These are phyloP conservation scores for Puccinia hordei DNA, from an alignment of 1,284 basidiomycete species.

Conservation along the genomic window DNA sequence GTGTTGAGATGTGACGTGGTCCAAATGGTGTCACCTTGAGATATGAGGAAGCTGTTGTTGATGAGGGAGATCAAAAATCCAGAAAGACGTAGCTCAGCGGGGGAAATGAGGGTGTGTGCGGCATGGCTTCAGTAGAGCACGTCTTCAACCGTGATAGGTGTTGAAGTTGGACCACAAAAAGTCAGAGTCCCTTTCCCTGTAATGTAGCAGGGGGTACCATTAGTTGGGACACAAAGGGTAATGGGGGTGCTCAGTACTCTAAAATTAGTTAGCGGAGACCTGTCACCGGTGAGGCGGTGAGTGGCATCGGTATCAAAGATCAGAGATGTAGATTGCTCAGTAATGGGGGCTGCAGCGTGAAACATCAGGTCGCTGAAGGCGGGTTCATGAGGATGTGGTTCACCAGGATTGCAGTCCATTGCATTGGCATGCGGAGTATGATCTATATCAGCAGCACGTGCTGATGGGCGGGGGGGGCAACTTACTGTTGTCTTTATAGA, in stretches of 20 bases:
- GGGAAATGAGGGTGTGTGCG: not conserved
- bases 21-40: not conserved
- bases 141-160: not conserved
- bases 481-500: too few species aligned
- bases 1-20: not conserved
- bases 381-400: too few species aligned
- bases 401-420: too few species aligned
- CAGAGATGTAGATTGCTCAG: too few species aligned
- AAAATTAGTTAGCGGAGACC: not conserved
- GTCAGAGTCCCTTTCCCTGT: not conserved
- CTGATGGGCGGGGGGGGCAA: too few species aligned
- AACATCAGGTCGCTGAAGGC: too few species aligned
- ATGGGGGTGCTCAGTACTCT: not conserved
- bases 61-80: not conserved
- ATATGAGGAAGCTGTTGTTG: not conserved
- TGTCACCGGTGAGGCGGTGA: not conserved
- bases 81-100: not conserved
- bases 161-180: not conserved
- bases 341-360: too few species aligned
- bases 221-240: not conserved
- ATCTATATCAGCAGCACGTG: too few species aligned
- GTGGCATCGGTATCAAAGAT: constrained; percentile 2
- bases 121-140: not conserved
- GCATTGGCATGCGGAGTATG: too few species aligned
- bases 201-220: not conserved